phyloP scores from a whole-genome alignment of 495 filamentous ascomycete genomes.

The Talaromyces liani region DNA sequence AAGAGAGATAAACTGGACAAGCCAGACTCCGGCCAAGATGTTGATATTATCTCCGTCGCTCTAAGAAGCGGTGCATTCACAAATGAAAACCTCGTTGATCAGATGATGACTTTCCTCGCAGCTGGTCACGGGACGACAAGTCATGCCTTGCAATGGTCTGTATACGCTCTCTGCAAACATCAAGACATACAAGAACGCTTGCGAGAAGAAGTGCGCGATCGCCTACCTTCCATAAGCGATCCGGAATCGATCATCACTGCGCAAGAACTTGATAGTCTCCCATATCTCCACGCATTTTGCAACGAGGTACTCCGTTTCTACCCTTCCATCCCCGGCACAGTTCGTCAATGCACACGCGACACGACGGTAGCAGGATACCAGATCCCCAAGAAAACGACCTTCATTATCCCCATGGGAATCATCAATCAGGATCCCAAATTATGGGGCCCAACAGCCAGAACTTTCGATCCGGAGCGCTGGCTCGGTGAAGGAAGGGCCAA shows the following conservation, averaged over 20 bases:
- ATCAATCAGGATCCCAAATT: conserved; percentile 68
- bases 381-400: conserved; percentile 47
- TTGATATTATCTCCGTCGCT: conserved; percentile 80
- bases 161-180: conserved; percentile 52
- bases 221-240: conserved; percentile 51
- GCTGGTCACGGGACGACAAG: conserved; percentile 82
- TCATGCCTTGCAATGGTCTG: conserved; percentile 51
- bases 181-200: conserved; percentile 49
- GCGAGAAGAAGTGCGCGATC: conserved; percentile 51
- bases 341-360: conserved; percentile 55
- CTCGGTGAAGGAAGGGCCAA: conserved; percentile 40
- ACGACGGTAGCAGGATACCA: conserved; percentile 50
- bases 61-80: conserved; percentile 68
- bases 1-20: conserved; percentile 55
- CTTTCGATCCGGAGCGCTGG: conserved; percentile 80
- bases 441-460: conserved; percentile 76
- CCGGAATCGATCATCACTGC: conserved; percentile 38
- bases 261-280: conserved; percentile 44
- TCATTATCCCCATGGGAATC: conserved; percentile 43
- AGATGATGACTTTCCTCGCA: conserved; percentile 92
- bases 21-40: conserved; percentile 31
- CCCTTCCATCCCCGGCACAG: conserved; percentile 51
- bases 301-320: conserved; percentile 54
- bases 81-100: conserved; percentile 77
- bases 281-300: conserved; percentile 55